A percentile compares a stretch with the other conserved stretches of the same genome.
phyloP scores from a whole-genome alignment of 2,329 filamentous ascomycete species.

The Ascocoryne sarcoides region DNA sequence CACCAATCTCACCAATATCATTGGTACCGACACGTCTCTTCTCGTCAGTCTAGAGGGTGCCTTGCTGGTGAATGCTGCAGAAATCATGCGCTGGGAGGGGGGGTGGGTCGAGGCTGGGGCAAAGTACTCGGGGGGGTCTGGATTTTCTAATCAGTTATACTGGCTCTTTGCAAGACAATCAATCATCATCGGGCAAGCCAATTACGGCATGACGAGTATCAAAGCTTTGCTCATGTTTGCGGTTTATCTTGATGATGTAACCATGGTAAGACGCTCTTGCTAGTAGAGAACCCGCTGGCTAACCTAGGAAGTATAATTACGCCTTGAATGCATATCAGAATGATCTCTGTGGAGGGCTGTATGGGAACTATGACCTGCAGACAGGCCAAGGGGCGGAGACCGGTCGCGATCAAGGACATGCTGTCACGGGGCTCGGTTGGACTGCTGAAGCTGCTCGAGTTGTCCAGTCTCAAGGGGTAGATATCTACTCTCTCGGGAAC shows the following conservation, averaged over 20 bases:
- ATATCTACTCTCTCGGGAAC: conserved; percentile 28
- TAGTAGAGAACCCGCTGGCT: no score
- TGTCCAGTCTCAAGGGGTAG: conserved; percentile 30
- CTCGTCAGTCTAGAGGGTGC: conserved; percentile 33
- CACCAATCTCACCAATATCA: conserved; percentile 27
- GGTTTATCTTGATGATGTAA: conserved; percentile 34
- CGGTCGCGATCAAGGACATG: conserved; percentile 32
- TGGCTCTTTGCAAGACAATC: conserved; percentile 34
- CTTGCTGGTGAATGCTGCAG: conserved; percentile 34
- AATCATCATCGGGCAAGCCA: conserved; percentile 33
- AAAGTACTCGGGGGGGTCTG: conserved; percentile 28
- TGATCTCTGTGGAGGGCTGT: conserved; percentile 31
- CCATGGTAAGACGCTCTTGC: conserved; percentile 27
- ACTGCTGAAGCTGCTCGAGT: conserved; percentile 28
- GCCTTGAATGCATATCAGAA: conserved; percentile 31
- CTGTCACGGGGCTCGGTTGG: conserved; percentile 29
- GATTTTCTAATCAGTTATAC: conserved; percentile 34
- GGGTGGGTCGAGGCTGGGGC: conserved; percentile 32
- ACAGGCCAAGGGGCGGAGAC: conserved; percentile 32
- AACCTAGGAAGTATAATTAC: conserved; percentile 31
- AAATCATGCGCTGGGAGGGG: conserved; percentile 37
- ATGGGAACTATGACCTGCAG: conserved; percentile 23
- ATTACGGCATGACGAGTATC: conserved; percentile 35
- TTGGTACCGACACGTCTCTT: conserved; percentile 30
- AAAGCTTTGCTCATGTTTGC: conserved; percentile 33